Evolutionary conservation across 129 eudicot species (phyloP).

Genomic region (Helianthus tuberosus): DNA sequence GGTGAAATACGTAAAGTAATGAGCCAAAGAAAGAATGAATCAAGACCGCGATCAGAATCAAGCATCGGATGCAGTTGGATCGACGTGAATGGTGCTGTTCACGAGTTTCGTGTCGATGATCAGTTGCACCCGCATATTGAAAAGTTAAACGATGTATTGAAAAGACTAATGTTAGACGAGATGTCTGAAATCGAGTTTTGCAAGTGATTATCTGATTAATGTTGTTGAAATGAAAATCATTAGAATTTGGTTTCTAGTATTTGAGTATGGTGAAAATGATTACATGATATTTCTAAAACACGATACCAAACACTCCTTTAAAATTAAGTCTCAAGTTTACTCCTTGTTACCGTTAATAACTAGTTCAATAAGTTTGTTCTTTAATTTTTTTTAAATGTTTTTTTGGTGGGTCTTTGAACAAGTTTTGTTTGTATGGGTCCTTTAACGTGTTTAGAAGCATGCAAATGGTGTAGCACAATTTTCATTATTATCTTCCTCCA

Average conservation of each 20-base stretch:
- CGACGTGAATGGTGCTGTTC: slow-evolving; percentile 70
- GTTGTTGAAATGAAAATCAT: neutral
- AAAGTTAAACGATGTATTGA: slow-evolving; percentile 49
- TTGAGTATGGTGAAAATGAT: neutral
- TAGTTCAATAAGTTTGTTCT: neutral
- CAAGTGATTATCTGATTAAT: neutral
- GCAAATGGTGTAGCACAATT: slow-evolving; percentile 24
- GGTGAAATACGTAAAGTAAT: slow-evolving; percentile 47
- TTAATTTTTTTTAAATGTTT: neutral
- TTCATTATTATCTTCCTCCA: slow-evolving; percentile 33
- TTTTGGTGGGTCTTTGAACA: neutral
- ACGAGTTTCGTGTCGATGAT: slow-evolving; percentile 87
- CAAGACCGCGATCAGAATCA: slow-evolving; percentile 20
- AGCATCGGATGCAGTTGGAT: slow-evolving; percentile 87
- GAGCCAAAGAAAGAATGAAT: slow-evolving; percentile 42
- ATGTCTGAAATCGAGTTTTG: neutral
- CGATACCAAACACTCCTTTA: neutral
- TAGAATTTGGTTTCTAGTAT: neutral
- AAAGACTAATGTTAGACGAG: slow-evolving; percentile 38
- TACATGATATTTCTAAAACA: neutral
- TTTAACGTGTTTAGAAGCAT: slow-evolving; percentile 33
- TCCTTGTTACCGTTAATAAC: neutral
- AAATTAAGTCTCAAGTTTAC: slow-evolving; percentile 13
- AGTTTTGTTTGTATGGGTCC: slow-evolving; percentile 10
- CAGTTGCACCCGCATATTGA: slow-evolving; percentile 51